phyloP scores from a whole-genome alignment of 1,284 basidiomycete genomes.

The Anthracocystis panici-leucophaei region DNA sequence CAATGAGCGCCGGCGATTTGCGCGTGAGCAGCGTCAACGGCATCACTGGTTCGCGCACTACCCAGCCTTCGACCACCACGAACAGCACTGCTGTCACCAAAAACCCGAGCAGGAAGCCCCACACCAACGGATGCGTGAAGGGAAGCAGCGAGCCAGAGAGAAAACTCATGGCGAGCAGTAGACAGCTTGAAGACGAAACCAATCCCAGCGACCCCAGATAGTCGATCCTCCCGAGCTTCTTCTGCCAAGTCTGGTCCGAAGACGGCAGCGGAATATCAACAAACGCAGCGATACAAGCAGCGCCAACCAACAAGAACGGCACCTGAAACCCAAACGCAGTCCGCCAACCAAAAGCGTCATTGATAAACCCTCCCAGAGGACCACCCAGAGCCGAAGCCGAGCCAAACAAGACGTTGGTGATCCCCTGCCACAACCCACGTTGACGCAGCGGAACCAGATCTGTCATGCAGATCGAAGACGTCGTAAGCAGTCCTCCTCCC shows the following conservation, averaged over 20 bases:
- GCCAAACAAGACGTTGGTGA: slow-evolving; percentile 67
- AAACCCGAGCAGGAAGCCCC: slow-evolving; percentile 53
- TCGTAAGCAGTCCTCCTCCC: slow-evolving; percentile 71
- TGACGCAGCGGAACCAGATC: slow-evolving; percentile 71
- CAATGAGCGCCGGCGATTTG: slow-evolving; percentile 30
- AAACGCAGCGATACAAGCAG: slow-evolving; percentile 67
- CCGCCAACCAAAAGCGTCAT: slow-evolving; percentile 60
- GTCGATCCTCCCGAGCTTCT: slow-evolving; percentile 69
- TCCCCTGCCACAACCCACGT: slow-evolving; percentile 70
- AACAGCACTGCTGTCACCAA: slow-evolving; percentile 74
- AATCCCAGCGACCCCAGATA: slow-evolving; percentile 68
- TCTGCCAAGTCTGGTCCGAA: slow-evolving; percentile 67
- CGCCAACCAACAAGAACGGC: slow-evolving; percentile 68
- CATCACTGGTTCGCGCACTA: slow-evolving; percentile 70
- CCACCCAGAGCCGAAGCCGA: slow-evolving; percentile 68
- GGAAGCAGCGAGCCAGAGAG: slow-evolving; percentile 60
- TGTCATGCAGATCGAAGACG: slow-evolving; percentile 71
- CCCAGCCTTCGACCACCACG: slow-evolving; percentile 72
- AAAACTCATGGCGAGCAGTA: slow-evolving; percentile 68
- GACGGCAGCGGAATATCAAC: slow-evolving; percentile 69
- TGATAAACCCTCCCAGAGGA: slow-evolving; percentile 59
- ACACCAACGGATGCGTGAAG: slow-evolving; percentile 54
- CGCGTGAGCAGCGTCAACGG: slow-evolving; percentile 30
- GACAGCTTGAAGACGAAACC: slow-evolving; percentile 64
- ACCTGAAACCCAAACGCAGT: slow-evolving; percentile 68